Conservation (phyloP, 2,329 filamentous ascomycete species). For the Fusarium ramigenum region DNA sequence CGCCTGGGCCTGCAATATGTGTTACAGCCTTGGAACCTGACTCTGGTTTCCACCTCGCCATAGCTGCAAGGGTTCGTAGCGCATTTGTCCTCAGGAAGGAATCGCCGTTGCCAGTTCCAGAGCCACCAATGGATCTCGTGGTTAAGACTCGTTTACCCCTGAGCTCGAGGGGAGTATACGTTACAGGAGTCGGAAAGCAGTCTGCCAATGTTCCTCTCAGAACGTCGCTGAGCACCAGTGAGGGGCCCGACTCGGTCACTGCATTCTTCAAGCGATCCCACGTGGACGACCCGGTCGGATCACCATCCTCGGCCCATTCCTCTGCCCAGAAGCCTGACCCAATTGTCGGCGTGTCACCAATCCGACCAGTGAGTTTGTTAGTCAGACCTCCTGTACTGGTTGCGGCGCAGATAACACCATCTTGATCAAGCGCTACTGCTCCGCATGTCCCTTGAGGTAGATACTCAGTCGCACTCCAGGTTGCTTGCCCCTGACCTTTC, state of each 20-base stretch:
- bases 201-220: slow-evolving; percentile 64
- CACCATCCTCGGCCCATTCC: slow-evolving; percentile 71
- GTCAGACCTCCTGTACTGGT: slow-evolving; percentile 81
- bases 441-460: slow-evolving; percentile 87
- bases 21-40: slow-evolving; percentile 67
- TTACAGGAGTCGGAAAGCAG: slow-evolving; percentile 64
- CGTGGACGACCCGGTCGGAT: slow-evolving; percentile 39
- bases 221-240: slow-evolving; percentile 43
- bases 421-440: slow-evolving; percentile 81
- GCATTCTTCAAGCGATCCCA: slow-evolving; percentile 28
- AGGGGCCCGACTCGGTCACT: slow-evolving; percentile 15
- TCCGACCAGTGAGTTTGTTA: slow-evolving; percentile 85
- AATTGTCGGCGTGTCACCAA: slow-evolving; percentile 85
- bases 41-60: slow-evolving; percentile 69
- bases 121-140: slow-evolving; percentile 65
- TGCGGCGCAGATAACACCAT: slow-evolving; percentile 75
- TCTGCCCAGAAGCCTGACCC: slow-evolving; percentile 93
- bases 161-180: slow-evolving; percentile 48
- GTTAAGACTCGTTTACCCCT: slow-evolving; percentile 17
- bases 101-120: slow-evolving; percentile 88
- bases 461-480: slow-evolving; percentile 71
- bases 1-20: slow-evolving; percentile 73
- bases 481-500: slow-evolving; percentile 51
- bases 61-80: slow-evolving; percentile 75
- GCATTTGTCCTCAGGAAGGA: slow-evolving; percentile 81